phyloP scores from a whole-genome alignment of 345 rosid species.

The Eutrema heterophyllum region DNA sequence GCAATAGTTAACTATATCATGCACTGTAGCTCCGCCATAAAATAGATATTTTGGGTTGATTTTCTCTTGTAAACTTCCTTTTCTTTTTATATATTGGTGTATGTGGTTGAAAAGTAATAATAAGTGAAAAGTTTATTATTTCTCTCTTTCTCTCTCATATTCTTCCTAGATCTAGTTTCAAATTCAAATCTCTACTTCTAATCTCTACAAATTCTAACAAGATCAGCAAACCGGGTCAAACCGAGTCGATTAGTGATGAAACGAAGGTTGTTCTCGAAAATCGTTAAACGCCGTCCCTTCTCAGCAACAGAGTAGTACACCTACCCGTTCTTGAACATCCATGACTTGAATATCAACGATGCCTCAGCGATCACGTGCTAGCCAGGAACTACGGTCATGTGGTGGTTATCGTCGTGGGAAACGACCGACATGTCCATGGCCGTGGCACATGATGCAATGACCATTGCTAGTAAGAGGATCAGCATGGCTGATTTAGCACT shows the following conservation, averaged over 20 bases:
- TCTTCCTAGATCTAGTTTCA: no score
- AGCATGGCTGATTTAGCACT: not conserved
- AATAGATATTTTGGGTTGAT: no score
- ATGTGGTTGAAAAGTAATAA: no score
- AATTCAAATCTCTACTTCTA: no score
- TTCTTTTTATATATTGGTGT: no score
- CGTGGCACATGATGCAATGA: constrained; percentile 11
- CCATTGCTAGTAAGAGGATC: not conserved
- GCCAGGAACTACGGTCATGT: not conserved
- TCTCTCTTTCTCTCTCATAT: no score
- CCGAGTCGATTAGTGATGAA: constrained; percentile 46
- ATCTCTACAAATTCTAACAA: no score
- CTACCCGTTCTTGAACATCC: constrained; percentile 48
- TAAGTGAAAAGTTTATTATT: no score
- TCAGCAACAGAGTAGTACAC: constrained; percentile 50
- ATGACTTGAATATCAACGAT: constrained; percentile 38
- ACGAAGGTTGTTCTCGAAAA: constrained; percentile 54
- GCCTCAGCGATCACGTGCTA: constrained; percentile 1
- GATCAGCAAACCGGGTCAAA: constrained; percentile 53
- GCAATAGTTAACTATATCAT: no score
- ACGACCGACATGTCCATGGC: constrained; percentile 57
- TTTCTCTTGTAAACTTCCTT: no score
- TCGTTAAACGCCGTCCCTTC: constrained; percentile 45
- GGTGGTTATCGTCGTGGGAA: constrained; percentile 33
- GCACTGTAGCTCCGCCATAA: no score